phyloP scores from a whole-genome alignment of 352 stramenopile species.

The Pythium monospermum region DNA sequence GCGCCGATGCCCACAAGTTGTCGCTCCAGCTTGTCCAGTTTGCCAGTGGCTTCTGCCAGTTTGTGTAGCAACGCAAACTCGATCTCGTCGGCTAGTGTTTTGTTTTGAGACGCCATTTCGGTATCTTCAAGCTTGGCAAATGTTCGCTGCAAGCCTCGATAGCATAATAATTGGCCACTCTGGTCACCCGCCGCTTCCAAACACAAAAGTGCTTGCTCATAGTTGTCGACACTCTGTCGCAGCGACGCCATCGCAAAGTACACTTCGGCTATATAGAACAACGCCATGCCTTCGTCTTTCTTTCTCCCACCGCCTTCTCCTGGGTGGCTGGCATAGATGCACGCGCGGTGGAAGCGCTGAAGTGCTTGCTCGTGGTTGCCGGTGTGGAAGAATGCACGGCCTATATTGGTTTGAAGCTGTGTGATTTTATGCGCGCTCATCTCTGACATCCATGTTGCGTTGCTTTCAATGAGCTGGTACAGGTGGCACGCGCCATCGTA shows the following conservation, averaged over 20 bases:
- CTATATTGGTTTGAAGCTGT: constrained; percentile 36
- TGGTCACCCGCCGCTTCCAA: constrained; percentile 46
- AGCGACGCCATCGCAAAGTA: constrained; percentile 41
- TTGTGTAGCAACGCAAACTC: constrained; percentile 60
- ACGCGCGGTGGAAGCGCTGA: constrained; percentile 38
- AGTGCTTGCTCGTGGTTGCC: constrained; percentile 50
- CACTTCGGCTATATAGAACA: constrained; percentile 28
- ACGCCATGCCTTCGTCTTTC: constrained; percentile 29
- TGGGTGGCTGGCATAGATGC: constrained; percentile 30
- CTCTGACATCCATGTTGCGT: constrained; percentile 32
- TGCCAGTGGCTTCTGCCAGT: constrained; percentile 24
- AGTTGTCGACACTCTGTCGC: constrained; percentile 44
- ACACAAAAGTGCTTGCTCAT: constrained; percentile 42
- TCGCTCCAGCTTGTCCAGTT: constrained; percentile 44
- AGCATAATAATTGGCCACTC: constrained; percentile 45
- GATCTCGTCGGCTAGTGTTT: constrained; percentile 55
- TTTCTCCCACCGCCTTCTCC: constrained; percentile 10
- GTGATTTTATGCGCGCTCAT: constrained; percentile 29
- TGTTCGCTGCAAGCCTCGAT: constrained; percentile 44
- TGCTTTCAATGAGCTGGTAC: constrained; percentile 37
- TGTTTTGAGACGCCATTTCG: constrained; percentile 40
- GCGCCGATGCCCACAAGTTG: constrained; percentile 57
- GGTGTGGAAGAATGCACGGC: constrained; percentile 28
- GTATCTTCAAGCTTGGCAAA: constrained; percentile 47
- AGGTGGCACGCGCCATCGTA: constrained; percentile 34